Evolutionary conservation across 1,284 basidiomycete species (phyloP).

Genomic region (Porodaedalea pini): DNA sequence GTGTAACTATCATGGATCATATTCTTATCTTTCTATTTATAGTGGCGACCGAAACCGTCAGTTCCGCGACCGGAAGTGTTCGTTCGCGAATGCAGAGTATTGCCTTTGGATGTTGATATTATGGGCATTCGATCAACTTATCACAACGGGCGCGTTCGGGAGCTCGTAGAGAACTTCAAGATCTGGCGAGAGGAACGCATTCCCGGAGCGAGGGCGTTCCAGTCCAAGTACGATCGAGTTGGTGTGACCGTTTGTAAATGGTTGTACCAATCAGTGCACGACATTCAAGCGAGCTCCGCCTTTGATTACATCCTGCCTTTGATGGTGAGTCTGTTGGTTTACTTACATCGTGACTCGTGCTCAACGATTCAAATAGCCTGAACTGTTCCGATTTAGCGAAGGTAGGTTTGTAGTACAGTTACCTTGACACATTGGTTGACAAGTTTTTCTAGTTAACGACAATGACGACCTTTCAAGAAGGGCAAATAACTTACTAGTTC

Average conservation of each 20-base stretch:
- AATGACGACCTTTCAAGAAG: constrained; percentile 63
- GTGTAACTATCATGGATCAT: background rate
- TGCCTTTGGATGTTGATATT: constrained; percentile 61
- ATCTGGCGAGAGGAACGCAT: constrained; percentile 66
- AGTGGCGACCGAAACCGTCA: constrained; percentile 71
- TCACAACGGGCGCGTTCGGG: constrained; percentile 53
- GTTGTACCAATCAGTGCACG: constrained; percentile 69
- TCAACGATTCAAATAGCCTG: constrained; percentile 44
- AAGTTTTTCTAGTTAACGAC: constrained; percentile 51
- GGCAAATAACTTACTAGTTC: constrained; percentile 57
- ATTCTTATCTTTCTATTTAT: constrained; percentile 9
- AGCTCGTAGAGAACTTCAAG: constrained; percentile 62
- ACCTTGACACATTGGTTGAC: background rate
- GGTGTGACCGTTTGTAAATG: constrained; percentile 70
- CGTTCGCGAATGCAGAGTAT: constrained; percentile 63
- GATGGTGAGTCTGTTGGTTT: constrained; percentile 45
- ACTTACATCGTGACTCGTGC: background rate
- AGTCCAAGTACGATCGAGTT: constrained; percentile 80
- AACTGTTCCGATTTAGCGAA: constrained; percentile 70
- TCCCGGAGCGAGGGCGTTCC: constrained; percentile 71
- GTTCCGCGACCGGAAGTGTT: constrained; percentile 67
- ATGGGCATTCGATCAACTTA: constrained; percentile 73
- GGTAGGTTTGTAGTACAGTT: constrained; percentile 33
- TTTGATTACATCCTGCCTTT: constrained; percentile 82
- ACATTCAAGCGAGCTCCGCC: constrained; percentile 67